These are phyloP conservation scores for Prunus kanzakura DNA, from an alignment of 306 rosid genomes.

Conservation along the genomic window DNA sequence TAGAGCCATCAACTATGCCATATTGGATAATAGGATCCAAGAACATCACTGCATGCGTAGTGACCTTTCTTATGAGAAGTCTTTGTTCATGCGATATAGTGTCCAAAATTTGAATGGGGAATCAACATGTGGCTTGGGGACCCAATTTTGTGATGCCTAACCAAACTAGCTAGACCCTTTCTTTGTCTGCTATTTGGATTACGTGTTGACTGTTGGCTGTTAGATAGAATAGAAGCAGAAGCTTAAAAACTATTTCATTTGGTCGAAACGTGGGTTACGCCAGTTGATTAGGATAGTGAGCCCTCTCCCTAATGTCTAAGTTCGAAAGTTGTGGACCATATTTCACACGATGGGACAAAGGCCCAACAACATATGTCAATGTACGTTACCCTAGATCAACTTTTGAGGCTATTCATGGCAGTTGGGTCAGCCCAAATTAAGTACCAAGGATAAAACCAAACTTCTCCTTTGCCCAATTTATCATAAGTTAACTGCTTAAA, in stretches of 20 bases:
- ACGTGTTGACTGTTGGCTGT: neutral
- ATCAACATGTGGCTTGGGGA: conserved; percentile 31
- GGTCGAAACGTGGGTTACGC: neutral
- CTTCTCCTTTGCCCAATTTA: neutral
- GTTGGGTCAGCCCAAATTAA: neutral
- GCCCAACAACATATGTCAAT: neutral
- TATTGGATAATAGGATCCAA: neutral
- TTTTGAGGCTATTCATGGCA: neutral
- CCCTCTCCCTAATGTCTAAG: too few relatives aligned
- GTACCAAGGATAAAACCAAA: neutral
- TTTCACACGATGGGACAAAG: neutral
- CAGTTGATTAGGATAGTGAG: rapidly evolving
- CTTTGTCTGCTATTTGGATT: neutral
- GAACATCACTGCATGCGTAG: neutral
- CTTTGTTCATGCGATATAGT: conserved; percentile 12
- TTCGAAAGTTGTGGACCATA: neutral
- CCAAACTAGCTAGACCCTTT: neutral
- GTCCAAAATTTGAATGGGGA: conserved; percentile 32
- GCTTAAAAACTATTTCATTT: neutral
- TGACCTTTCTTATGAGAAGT: conserved; percentile 24
- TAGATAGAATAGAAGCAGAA: neutral
- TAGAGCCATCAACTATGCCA: neutral
- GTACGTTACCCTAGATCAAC: neutral
- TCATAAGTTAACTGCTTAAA: neutral
- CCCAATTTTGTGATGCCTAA: conserved; percentile 9